Evolutionary conservation across 2,329 filamentous ascomycete genomes (phyloP).

Genomic region (Paecilomyces dactylethromorphus): DNA sequence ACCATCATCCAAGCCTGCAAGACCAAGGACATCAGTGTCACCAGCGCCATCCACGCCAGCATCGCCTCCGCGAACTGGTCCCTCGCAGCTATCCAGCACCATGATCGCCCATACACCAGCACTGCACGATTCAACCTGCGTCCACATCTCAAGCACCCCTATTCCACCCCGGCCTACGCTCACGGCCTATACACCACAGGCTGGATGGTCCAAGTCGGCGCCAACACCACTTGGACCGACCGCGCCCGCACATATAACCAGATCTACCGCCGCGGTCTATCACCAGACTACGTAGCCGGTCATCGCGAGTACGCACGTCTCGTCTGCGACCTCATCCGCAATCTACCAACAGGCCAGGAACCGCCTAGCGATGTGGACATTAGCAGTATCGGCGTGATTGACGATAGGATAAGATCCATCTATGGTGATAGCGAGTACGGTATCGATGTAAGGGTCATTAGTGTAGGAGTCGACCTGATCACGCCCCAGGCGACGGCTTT

Average conservation of each 20-base stretch:
- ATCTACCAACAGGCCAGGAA: constrained; percentile 9
- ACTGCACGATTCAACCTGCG: constrained; percentile 22
- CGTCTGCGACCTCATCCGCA: constrained; percentile 14
- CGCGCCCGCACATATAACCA: constrained; percentile 11
- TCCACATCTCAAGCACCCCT: constrained; percentile 19
- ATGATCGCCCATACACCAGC: constrained; percentile 20
- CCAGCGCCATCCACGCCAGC: constrained; percentile 23
- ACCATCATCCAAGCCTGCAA: constrained; percentile 11
- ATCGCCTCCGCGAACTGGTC: constrained; percentile 21
- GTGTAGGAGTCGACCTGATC: constrained; percentile 25
- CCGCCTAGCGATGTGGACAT: constrained; percentile 24
- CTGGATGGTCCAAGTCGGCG: constrained; percentile 8
- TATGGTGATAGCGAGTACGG: constrained; percentile 14
- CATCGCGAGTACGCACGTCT: constrained; percentile 21
- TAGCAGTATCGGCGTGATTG: constrained; percentile 11
- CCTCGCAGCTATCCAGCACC: constrained; percentile 9
- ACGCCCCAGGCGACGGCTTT: constrained; percentile 18
- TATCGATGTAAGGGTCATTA: constrained; percentile 17
- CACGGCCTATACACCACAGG: constrained; percentile 8
- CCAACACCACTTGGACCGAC: constrained; percentile 7
- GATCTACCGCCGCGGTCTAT: constrained; percentile 15
- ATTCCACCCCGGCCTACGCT: constrained; percentile 17
- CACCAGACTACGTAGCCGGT: constrained; percentile 13
- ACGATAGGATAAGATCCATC: constrained; percentile 11
- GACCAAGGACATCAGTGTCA: constrained; percentile 16